phyloP scores from a whole-genome alignment of 495 filamentous ascomycete genomes.

The Saxispiralis lemnorum region DNA sequence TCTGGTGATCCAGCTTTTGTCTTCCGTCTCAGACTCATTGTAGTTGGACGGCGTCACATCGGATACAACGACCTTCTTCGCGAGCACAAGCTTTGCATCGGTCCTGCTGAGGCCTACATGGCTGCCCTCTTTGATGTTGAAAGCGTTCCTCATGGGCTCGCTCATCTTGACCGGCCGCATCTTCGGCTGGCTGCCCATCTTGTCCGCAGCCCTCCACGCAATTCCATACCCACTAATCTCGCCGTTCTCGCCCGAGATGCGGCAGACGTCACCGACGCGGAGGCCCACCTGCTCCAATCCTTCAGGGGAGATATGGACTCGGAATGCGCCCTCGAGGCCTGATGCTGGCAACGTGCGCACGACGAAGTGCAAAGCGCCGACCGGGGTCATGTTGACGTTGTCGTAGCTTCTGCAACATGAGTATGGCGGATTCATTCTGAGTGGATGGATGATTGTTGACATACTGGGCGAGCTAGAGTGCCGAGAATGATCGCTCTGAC shows the following conservation, averaged over 20 bases:
- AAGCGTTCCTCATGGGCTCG: constrained; percentile 44
- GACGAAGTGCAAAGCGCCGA: neutral
- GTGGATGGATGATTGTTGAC: neutral
- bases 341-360: neutral
- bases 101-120: constrained; percentile 36
- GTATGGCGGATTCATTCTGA: neutral
- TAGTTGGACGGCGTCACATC: constrained; percentile 33
- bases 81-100: constrained; percentile 24
- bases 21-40: constrained; percentile 28
- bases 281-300: constrained; percentile 43
- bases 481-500: too few species aligned
- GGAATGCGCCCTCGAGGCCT: constrained; percentile 34
- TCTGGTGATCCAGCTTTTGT: constrained; percentile 44
- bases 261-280: constrained; percentile 40
- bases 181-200: constrained; percentile 31
- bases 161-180: constrained; percentile 45
- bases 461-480: neutral
- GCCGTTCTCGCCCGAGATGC: constrained; percentile 1
- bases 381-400: neutral
- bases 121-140: constrained; percentile 37
- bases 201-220: constrained; percentile 47
- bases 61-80: constrained; percentile 30
- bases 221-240: constrained; percentile 27
- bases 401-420: neutral
- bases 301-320: constrained; percentile 49